phyloP scores from a whole-genome alignment of 441 rosid species.

The Mallotus japonicus region DNA sequence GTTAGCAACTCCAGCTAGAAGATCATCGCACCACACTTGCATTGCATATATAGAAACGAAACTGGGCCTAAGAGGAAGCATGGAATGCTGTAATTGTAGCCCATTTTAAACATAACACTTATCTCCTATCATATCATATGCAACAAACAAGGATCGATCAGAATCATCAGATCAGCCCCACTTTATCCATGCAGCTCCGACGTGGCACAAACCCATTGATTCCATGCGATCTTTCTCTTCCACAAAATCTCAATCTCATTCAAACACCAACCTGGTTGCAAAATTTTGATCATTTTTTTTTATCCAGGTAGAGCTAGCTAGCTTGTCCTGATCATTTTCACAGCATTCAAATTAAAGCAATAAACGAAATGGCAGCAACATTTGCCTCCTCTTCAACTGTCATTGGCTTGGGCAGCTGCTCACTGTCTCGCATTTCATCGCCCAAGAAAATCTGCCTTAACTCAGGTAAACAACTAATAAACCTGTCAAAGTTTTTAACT shows the following conservation, averaged over 20 bases:
- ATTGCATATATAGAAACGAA: too few relatives aligned
- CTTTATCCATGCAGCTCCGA: constrained; percentile 43
- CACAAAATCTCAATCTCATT: constrained; percentile 31
- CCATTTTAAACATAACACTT: not conserved
- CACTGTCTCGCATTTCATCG: constrained; percentile 24
- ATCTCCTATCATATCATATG: too few relatives aligned
- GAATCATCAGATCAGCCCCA: too few relatives aligned
- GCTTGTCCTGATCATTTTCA: not conserved
- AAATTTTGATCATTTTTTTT: too few relatives aligned
- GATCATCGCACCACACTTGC: too few relatives aligned
- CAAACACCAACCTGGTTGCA: not conserved
- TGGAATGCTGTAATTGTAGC: not conserved
- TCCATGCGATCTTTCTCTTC: constrained; percentile 44
- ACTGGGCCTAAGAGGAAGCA: not conserved
- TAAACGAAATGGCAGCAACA: constrained; percentile 55
- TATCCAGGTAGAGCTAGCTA: too few relatives aligned
- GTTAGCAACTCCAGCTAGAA: too few relatives aligned
- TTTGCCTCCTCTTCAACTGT: constrained; percentile 58
- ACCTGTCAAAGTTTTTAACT: not conserved
- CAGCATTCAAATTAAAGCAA: not conserved
- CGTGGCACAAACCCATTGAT: constrained; percentile 51
- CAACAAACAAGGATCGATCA: too few relatives aligned
- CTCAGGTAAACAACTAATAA: constrained; percentile 38
- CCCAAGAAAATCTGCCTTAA: constrained; percentile 31
- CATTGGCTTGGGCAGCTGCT: constrained; percentile 56